A percentile compares a stretch with the other conserved stretches of the same genome.
phyloP scores from a whole-genome alignment of 768 basidiomycete genomes.

The Hortiboletus campestris region DNA sequence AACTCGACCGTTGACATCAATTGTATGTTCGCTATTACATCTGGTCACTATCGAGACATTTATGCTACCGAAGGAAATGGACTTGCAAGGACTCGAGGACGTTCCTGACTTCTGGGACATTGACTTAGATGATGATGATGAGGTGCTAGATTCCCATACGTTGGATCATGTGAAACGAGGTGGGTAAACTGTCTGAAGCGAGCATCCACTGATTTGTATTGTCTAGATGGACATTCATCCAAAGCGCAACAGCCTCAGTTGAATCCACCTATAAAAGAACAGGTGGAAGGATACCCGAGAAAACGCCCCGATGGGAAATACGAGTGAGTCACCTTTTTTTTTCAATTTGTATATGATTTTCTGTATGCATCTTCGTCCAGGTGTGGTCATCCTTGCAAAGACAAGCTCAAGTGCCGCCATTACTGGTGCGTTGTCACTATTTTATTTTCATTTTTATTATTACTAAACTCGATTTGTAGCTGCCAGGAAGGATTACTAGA shows the following conservation, averaged over 20 bases:
- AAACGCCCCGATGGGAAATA: constrained; percentile 63
- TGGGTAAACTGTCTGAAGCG: constrained; percentile 5
- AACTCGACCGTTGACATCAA: constrained; percentile 64
- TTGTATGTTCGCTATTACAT: constrained; percentile 39
- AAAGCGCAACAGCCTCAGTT: not conserved
- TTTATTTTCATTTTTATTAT: not conserved
- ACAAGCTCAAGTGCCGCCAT: constrained; percentile 74
- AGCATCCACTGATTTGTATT: not conserved
- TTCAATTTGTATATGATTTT: not conserved
- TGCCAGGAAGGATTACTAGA: constrained; percentile 68
- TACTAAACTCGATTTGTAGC: constrained; percentile 38
- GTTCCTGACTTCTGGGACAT: constrained; percentile 67
- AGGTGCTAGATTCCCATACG: constrained; percentile 14
- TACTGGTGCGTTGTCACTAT: constrained; percentile 47
- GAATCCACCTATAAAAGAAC: constrained; percentile 3
- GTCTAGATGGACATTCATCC: not conserved
- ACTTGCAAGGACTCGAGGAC: constrained; percentile 65
- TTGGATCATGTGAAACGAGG: constrained; percentile 37
- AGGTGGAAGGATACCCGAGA: constrained; percentile 24
- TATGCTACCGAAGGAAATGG: constrained; percentile 50
- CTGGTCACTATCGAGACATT: not conserved
- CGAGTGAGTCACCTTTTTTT: constrained; percentile 38
- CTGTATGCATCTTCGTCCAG: constrained; percentile 34
- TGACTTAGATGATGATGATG: constrained; percentile 33
- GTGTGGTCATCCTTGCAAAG: constrained; percentile 80